phyloP scores from a whole-genome alignment of 2,329 filamentous ascomycete species.

The Trichophyton mentagrophytes region DNA sequence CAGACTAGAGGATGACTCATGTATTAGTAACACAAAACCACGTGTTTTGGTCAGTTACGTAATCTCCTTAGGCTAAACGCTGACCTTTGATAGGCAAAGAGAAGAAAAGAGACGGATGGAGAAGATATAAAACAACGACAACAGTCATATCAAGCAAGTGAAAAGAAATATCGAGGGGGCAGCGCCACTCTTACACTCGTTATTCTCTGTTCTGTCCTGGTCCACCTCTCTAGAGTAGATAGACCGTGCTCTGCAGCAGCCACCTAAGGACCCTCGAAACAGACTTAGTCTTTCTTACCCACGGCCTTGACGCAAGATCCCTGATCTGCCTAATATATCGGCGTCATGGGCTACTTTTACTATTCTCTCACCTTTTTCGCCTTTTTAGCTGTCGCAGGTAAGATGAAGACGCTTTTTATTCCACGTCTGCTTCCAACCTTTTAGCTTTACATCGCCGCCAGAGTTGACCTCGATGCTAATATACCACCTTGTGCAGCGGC shows the following conservation, averaged over 20 bases:
- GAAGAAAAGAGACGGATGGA: not conserved
- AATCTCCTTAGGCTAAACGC: not conserved
- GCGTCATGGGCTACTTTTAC: slow-evolving; percentile 63
- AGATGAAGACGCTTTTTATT: slow-evolving; percentile 11
- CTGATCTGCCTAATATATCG: slow-evolving; percentile 5
- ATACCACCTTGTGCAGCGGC: slow-evolving; percentile 39
- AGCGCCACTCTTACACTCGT: not conserved
- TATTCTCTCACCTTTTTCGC: slow-evolving; percentile 62
- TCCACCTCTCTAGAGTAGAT: not conserved
- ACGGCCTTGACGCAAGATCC: not conserved
- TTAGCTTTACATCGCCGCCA: slow-evolving; percentile 3
- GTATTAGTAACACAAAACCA: not conserved
- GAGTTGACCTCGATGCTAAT: not conserved
- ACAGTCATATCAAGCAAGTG: too few relatives aligned
- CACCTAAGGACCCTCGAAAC: not conserved
- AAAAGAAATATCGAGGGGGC: not conserved
- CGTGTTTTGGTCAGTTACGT: not conserved
- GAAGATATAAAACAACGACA: not conserved
- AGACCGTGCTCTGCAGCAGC: not conserved
- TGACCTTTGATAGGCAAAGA: not conserved
- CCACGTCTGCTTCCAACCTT: not conserved
- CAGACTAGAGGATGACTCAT: slow-evolving; percentile 17
- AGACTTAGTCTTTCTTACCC: not conserved
- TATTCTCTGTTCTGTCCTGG: not conserved
- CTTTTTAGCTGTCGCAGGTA: slow-evolving; percentile 59